Base-by-base conservation (phyloP, 177 flowering plant species). In the Tripterygium wilfordii region DNA sequence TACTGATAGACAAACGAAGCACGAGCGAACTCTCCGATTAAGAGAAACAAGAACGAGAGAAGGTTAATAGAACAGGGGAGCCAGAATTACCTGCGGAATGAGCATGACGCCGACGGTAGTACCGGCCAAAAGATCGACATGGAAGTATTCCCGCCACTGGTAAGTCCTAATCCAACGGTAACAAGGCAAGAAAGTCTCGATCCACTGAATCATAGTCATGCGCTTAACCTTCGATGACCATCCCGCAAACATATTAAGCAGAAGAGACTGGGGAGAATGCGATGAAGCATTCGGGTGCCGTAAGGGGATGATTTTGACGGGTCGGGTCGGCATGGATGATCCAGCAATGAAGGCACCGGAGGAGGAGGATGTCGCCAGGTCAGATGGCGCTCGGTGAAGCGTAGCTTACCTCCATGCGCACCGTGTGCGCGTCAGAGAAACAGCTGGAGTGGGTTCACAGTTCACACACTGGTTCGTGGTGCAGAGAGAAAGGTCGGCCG, bases 41-140 rank as follows among this genome's bases (percentile, higher is more conserved):
- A n/a, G n/a, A n/a, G n/a, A n/a, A n/a, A n/a, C n/a, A n/a, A n/a
- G n/a, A n/a, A n/a, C n/a, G n/a, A n/a, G n/a, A n/a, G n/a, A n/a
- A n/a, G n/a, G n/a, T n/a, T n/a, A n/a, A n/a, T n/a, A n/a, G n/a
- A n/a, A n/a, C n/a, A n/a, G n/a, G n/a, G n/a, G n/a, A n/a, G 12
- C 2, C 4, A 38, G 23, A 28, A 24, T 10, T 3, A 92, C 99
- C 97, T 94, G 97, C 23, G 97, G 99, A 9, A 89, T 96, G 42
- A 94, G 95, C 96, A 94, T 94, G 65, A 94, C 52, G 2, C 99
- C 96, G 56, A 94, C 88, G 41, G 97, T 85, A 49, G 72, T 26
- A 0, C 97, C 96, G 14, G 96, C 85, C 72, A 80, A 67, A 63
- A 92, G 80, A 71, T 92, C 99, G 30, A 61, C 10, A 68, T 92